These are phyloP conservation scores for Tuber melanosporum DNA, from an alignment of 495 filamentous ascomycete species.

Conservation along the genomic window DNA sequence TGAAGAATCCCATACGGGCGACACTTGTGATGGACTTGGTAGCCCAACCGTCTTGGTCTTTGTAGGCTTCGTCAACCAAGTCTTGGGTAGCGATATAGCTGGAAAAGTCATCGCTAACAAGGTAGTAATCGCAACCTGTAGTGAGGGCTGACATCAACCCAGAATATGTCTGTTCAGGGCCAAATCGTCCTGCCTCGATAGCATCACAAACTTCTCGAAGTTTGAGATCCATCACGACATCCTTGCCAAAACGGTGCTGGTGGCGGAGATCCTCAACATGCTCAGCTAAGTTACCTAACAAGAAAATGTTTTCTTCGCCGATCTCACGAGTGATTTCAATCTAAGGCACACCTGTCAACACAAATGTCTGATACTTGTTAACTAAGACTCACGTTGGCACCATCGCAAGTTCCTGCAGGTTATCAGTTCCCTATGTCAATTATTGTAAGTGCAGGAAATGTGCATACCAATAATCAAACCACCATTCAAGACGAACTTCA, in stretches of 20 bases:
- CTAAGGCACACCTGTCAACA: slow-evolving; percentile 44
- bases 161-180: slow-evolving; percentile 65
- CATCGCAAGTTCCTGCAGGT: slow-evolving; percentile 69
- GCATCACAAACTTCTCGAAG: slow-evolving; percentile 74
- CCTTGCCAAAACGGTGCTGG: slow-evolving; percentile 68
- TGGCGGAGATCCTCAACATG: slow-evolving; percentile 96
- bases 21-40: slow-evolving; percentile 83
- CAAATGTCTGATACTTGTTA: slow-evolving; percentile 7
- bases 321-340: slow-evolving; percentile 98
- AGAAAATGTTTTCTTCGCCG: slow-evolving; percentile 93
- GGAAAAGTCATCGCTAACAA: slow-evolving; percentile 94
- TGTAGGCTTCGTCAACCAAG: slow-evolving; percentile 83
- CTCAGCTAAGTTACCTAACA: slow-evolving; percentile 93
- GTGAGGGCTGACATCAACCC: slow-evolving; percentile 74
- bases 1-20: slow-evolving; percentile 94
- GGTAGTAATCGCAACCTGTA: slow-evolving; percentile 93
- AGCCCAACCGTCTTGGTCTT: slow-evolving; percentile 84
- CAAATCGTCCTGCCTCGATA: slow-evolving; percentile 71
- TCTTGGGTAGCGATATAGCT: slow-evolving; percentile 84
- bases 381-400: slow-evolving; percentile 71
- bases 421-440: neutral
- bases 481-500: slow-evolving; percentile 98
- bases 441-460: neutral
- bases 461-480: slow-evolving; percentile 72
- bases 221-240: slow-evolving; percentile 65